Evolutionary conservation across 2,329 filamentous ascomycete species (phyloP), one percentile per base, ranked within the genome.

Genomic region (Sporothrix protearum): DNA sequence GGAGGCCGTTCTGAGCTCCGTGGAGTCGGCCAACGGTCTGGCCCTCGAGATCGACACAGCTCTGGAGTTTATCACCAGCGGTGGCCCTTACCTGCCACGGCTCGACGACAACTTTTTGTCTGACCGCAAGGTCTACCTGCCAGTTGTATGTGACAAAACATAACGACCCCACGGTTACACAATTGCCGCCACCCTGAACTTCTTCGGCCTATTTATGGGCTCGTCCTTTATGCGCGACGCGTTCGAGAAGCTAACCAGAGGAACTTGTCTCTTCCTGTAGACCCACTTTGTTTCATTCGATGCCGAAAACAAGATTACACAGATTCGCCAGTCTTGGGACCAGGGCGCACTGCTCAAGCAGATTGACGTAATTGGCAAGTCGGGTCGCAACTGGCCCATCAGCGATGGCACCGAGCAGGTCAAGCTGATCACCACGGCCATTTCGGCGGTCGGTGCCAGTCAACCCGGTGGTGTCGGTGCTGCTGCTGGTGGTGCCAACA

Each of bases 51-150:
- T 94, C 64, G 91, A 97, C 78, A 96, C 93, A 30, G 89, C 89
- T 1, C 82, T 98, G 64, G 91, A 96, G 79, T 97, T 99, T 80
- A 80, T 90, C 71, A 89, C 86, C 74, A 90, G 91, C 74, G 96
- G 95, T 75, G 95, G 94, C 75, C 87, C 91, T 75, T 98, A 96
- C 82, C 87, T 98, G 71, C 95, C 95, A 5, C 89, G 89, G 64
- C 85, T 99, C 66, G 95, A 98, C 78, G 94, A 97, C 84, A 97
- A 97, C 83, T 97, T 98, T 80, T 83, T 99, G 72, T 85, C 92
- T 71, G 94, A 97, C 81, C 91, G 91, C 77, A 88, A 88, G 71
- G 94, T 94, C 73, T 89, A 88, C 68, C 86, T 98, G 75, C 88
- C 92, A 66, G 89, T 97, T 82, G 94, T 97, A 85, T 79, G 91